Evolutionary conservation across 768 basidiomycete genomes (phyloP).

Genomic region (Leucogyrophana mollusca): DNA sequence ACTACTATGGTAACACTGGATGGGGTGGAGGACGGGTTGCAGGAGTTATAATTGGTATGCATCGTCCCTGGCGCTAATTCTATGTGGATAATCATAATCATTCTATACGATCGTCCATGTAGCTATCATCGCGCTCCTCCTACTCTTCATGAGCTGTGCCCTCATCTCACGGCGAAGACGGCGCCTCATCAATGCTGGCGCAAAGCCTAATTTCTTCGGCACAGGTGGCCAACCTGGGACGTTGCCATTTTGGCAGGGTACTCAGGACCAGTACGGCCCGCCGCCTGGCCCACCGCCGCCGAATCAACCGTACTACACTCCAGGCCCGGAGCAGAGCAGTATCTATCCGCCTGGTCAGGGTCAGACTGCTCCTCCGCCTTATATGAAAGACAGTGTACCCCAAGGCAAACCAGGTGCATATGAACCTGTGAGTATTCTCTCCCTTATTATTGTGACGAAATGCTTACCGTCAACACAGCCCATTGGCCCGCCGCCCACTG

Average conservation of each 20-base stretch:
- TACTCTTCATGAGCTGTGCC: conserved; percentile 9
- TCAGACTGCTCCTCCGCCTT: conserved; percentile 6
- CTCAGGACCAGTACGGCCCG: conserved; percentile 3
- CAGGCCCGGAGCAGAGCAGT: background rate
- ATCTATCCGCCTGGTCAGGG: background rate
- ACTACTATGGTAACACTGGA: conserved; percentile 13
- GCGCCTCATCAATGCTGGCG: background rate
- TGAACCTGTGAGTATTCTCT: conserved; percentile 20
- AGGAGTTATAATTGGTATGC: conserved; percentile 24
- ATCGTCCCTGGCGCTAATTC: background rate
- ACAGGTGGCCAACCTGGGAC: conserved; percentile 1
- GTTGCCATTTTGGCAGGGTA: conserved; percentile 9
- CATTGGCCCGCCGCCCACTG: conserved; percentile 3
- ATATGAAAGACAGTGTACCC: background rate
- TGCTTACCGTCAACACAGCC: background rate
- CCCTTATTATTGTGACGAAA: background rate
- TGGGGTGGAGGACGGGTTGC: conserved; percentile 24
- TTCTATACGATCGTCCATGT: background rate
- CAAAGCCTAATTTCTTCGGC: background rate
- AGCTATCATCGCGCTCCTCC: conserved; percentile 12
- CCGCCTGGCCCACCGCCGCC: background rate
- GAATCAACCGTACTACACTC: background rate
- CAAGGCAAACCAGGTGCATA: conserved; percentile 1
- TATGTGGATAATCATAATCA: too few species aligned
- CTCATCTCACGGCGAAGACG: conserved; percentile 7